These are phyloP conservation scores for Phlebiopsis gigantea DNA, from an alignment of 768 basidiomycete genomes.

Conservation along the genomic window DNA sequence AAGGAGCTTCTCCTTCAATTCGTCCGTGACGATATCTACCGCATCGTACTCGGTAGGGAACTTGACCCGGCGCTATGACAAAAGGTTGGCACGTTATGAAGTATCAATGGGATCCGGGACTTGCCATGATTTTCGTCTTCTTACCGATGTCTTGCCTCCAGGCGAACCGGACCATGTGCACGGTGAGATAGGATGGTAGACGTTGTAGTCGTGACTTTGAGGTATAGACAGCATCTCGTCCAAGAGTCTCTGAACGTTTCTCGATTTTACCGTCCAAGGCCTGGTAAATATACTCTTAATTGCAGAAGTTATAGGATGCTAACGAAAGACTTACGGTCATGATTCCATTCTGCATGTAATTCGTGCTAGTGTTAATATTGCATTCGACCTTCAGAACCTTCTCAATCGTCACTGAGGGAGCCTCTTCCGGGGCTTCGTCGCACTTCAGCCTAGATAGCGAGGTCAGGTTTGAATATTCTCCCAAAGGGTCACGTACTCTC, in stretches of 20 bases:
- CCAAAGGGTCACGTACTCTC: constrained; percentile 43
- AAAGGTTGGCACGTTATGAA: background rate
- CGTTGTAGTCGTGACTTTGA: constrained; percentile 78
- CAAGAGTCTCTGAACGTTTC: constrained; percentile 77
- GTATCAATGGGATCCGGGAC: background rate
- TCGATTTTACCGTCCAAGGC: constrained; percentile 82
- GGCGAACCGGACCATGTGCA: constrained; percentile 95
- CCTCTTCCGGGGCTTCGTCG: constrained; percentile 79
- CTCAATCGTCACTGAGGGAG: constrained; percentile 56
- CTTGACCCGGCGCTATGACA: constrained; percentile 75
- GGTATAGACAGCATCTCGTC: constrained; percentile 76
- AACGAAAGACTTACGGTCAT: constrained; percentile 50
- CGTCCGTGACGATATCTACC: constrained; percentile 74
- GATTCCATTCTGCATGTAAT: constrained; percentile 86
- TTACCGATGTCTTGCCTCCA: constrained; percentile 89
- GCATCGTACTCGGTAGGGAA: constrained; percentile 89
- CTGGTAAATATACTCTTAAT: constrained; percentile 42
- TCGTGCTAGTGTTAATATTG: constrained; percentile 83
- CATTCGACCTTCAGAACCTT: constrained; percentile 86
- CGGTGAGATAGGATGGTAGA: constrained; percentile 77
- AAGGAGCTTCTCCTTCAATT: constrained; percentile 63
- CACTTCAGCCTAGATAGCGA: constrained; percentile 56
- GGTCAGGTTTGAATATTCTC: background rate
- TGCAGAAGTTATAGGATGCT: too few relatives aligned
- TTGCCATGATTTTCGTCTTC: constrained; percentile 96